Percentiles rank a stretch among this genome's conserved stretches.
phyloP scores from a whole-genome alignment of 805 yeast species.

The Myxozyma geophila region DNA sequence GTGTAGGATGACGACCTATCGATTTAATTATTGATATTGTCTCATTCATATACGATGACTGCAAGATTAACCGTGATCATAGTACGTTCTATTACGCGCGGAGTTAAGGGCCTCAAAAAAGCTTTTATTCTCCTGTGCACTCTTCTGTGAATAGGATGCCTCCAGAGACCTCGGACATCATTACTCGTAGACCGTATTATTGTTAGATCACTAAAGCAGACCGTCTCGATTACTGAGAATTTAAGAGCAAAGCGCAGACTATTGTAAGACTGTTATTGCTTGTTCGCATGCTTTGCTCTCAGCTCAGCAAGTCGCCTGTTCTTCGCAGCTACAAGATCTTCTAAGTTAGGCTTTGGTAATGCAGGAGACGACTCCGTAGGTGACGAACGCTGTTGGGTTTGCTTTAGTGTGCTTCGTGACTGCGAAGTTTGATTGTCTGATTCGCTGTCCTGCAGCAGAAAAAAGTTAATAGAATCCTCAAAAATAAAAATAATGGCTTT shows the following conservation, averaged over 20 bases:
- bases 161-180: slow-evolving; percentile 39
- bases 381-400: background rate
- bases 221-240: too few relatives aligned
- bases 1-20: slow-evolving; percentile 10
- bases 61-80: slow-evolving; percentile 34
- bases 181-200: too few relatives aligned
- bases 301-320: slow-evolving; percentile 6
- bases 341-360: slow-evolving; percentile 6
- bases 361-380: background rate
- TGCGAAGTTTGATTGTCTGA: background rate
- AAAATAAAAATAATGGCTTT: background rate
- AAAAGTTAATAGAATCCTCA: background rate
- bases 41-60: slow-evolving; percentile 1
- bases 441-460: background rate
- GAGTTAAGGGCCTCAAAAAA: background rate
- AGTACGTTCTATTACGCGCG: slow-evolving; percentile 34
- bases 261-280: background rate
- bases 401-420: background rate
- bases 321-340: slow-evolving; percentile 12
- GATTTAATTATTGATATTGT: slow-evolving; percentile 11
- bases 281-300: background rate
- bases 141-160: slow-evolving; percentile 32
- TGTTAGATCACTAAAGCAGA: too few relatives aligned
- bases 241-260: too few relatives aligned
- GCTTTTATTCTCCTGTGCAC: background rate